Percentiles rank a stretch among this genome's conserved stretches.
Evolutionary conservation across 768 basidiomycete genomes (phyloP).

Genomic region (Trametes sanguinea): DNA sequence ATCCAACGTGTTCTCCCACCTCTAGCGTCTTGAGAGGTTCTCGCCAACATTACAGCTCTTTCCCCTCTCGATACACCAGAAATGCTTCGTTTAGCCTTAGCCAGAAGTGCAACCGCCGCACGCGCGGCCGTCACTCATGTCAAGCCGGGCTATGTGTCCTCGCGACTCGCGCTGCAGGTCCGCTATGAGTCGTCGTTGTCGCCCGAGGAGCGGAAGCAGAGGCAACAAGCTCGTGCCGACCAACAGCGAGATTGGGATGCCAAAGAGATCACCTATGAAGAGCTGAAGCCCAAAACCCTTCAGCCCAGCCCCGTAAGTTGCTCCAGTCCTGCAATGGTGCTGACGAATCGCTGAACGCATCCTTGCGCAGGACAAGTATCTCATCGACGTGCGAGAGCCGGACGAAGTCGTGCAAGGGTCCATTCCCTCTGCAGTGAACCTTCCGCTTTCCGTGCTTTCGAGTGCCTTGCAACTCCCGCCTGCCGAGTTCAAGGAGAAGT

Average conservation of each 20-base stretch:
- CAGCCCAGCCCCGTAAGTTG: slow-evolving; percentile 65
- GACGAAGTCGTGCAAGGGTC: slow-evolving; percentile 89
- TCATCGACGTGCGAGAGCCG: slow-evolving; percentile 92
- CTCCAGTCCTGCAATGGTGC: slow-evolving; percentile 5
- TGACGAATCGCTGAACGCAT: background rate
- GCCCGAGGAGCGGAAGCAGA: slow-evolving; percentile 9
- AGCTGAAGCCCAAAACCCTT: slow-evolving; percentile 77
- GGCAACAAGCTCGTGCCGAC: slow-evolving; percentile 42
- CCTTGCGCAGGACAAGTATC: slow-evolving; percentile 56
- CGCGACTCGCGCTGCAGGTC: slow-evolving; percentile 2
- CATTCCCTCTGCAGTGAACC: slow-evolving; percentile 89
- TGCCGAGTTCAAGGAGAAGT: slow-evolving; percentile 59
- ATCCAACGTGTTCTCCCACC: background rate
- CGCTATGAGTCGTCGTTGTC: slow-evolving; percentile 14
- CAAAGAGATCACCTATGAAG: slow-evolving; percentile 71
- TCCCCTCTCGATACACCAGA: background rate
- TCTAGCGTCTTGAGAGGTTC: background rate
- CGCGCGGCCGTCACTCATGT: background rate
- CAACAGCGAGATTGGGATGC: slow-evolving; percentile 76
- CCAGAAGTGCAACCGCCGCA: slow-evolving; percentile 2
- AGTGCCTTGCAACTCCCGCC: slow-evolving; percentile 59
- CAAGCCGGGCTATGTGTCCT: slow-evolving; percentile 1
- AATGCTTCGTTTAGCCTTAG: slow-evolving; percentile 27
- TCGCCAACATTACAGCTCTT: background rate
- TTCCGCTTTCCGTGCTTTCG: slow-evolving; percentile 80